Conservation (phyloP, 2,329 filamentous ascomycete species). For the Erysiphe pisi region DNA sequence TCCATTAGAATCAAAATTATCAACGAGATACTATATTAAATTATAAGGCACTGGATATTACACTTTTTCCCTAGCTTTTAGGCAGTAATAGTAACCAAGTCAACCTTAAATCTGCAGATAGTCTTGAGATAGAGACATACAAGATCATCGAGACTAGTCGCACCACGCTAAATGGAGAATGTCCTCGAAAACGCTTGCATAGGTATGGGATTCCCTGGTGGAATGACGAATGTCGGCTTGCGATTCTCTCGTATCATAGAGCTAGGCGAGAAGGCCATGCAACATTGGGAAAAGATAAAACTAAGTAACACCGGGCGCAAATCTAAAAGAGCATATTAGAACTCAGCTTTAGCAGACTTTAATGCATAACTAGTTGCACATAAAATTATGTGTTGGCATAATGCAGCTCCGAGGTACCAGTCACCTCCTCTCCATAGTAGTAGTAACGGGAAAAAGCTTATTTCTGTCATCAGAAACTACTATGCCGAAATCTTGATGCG, state of each 20-base stretch:
- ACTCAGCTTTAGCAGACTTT: neutral
- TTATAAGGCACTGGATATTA: too few species aligned
- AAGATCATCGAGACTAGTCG: too few species aligned
- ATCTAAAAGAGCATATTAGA: neutral
- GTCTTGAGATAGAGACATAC: too few species aligned
- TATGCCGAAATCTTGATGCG: neutral
- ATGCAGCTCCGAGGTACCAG: neutral
- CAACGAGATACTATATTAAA: too few species aligned
- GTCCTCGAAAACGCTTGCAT: neutral
- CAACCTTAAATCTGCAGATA: too few species aligned
- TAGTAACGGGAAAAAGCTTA: neutral
- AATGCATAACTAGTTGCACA: neutral
- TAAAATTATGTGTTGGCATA: neutral
- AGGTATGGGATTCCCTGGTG: neutral
- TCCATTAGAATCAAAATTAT: too few species aligned
- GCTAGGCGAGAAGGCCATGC: neutral
- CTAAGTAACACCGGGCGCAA: neutral
- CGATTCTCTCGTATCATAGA: neutral
- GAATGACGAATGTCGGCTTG: neutral
- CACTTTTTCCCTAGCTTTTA: too few species aligned
- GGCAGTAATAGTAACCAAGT: too few species aligned
- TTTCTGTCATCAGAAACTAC: neutral
- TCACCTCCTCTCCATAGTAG: neutral
- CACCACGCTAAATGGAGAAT: too few species aligned
- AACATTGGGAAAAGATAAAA: neutral